Percentiles rank a stretch among this genome's conserved stretches.
These are phyloP conservation scores for Kappamyces sp. DNA, from an alignment of 192 early-diverging fungal species.

Conservation along the genomic window DNA sequence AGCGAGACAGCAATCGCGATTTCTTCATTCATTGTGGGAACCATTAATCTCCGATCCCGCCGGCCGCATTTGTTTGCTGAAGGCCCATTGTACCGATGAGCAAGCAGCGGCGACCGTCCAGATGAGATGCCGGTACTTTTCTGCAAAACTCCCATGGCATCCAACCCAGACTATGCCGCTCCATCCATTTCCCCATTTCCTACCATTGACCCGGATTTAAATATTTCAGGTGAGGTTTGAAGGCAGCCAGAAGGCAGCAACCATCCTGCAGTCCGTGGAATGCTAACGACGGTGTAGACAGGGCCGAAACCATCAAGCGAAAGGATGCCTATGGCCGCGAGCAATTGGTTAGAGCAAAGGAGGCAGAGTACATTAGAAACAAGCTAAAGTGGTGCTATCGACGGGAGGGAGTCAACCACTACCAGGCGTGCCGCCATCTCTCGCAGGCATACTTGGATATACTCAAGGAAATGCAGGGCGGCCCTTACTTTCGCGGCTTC, in stretches of 20 bases:
- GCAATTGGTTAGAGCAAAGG: constrained; percentile 87
- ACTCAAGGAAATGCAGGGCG: constrained; percentile 27
- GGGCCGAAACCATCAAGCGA: constrained; percentile 55
- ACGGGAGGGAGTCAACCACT: constrained; percentile 89
- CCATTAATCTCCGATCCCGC: too few relatives aligned
- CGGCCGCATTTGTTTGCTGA: too few relatives aligned
- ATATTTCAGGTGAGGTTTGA: constrained; percentile 25
- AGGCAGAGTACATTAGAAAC: constrained; percentile 74
- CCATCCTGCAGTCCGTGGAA: too few relatives aligned
- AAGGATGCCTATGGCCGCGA: constrained; percentile 77
- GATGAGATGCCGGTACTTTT: too few relatives aligned
- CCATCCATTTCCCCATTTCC: constrained; percentile 29
- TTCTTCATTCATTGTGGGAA: too few relatives aligned
- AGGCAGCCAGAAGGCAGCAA: too few relatives aligned
- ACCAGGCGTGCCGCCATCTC: constrained; percentile 84
- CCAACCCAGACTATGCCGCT: too few relatives aligned
- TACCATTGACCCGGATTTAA: constrained; percentile 32
- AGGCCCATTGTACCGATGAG: too few relatives aligned
- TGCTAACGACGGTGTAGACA: constrained; percentile 16
- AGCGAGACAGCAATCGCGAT: too few relatives aligned
- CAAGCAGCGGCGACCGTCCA: too few relatives aligned
- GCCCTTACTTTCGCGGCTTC: constrained; percentile 19
- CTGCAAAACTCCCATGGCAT: too few relatives aligned
- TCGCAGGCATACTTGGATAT: constrained; percentile 73
- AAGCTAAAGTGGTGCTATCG: constrained; percentile 88